A percentile compares a stretch with the other conserved stretches of the same genome.
Conservation (phyloP, 2,329 filamentous ascomycete genomes). For the Colletotrichum gloeosporioides region DNA sequence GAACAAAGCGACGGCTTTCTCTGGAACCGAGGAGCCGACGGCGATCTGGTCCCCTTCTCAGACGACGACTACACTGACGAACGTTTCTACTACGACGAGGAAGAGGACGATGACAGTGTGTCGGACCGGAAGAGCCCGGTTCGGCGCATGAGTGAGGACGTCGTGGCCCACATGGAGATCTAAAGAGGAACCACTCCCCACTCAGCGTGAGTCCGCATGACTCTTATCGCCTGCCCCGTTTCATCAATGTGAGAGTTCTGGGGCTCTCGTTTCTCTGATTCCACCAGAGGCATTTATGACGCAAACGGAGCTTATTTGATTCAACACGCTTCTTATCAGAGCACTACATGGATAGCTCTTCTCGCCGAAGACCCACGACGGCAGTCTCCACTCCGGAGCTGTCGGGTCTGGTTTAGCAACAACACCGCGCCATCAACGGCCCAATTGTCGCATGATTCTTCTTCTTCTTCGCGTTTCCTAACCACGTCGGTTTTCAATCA, state of each 20-base stretch:
- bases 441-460: not conserved
- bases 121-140: constrained; percentile 45
- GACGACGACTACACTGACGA: constrained; percentile 57
- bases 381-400: not conserved
- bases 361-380: not conserved
- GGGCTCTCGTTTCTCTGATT: constrained; percentile 3
- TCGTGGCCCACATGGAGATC: constrained; percentile 68
- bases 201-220: not conserved
- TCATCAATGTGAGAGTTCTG: not conserved
- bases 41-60: constrained; percentile 59
- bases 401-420: not conserved
- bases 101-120: constrained; percentile 46
- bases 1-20: constrained; percentile 55
- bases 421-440: constrained; percentile 7
- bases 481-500: not conserved
- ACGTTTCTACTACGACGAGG: constrained; percentile 49
- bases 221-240: constrained; percentile 9
- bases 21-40: constrained; percentile 65
- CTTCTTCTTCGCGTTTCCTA: not conserved
- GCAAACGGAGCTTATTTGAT: constrained; percentile 9
- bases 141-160: constrained; percentile 66
- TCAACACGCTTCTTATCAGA: constrained; percentile 14
- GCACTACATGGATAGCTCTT: constrained; percentile 4
- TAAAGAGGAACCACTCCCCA: constrained; percentile 35
- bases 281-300: constrained; percentile 9